A percentile compares a stretch with the other conserved stretches of the same genome.
Conservation (phyloP, 768 basidiomycete species). For the Megacollybia marginata region DNA sequence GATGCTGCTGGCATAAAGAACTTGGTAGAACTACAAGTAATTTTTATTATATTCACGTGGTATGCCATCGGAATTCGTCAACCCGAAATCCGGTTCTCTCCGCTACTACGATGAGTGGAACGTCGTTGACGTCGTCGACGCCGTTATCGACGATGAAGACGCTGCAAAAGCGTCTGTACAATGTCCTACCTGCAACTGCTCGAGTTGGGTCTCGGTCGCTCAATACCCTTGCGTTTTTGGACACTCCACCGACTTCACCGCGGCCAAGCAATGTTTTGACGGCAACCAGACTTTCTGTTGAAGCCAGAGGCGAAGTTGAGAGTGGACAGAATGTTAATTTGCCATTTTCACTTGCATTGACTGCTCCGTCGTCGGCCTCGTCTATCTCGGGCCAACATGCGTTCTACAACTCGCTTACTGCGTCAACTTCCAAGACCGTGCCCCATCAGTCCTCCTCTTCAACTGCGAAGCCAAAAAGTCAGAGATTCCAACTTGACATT, state of each 20-base stretch:
- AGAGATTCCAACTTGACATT: conserved; percentile 49
- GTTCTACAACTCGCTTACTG: conserved; percentile 22
- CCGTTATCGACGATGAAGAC: conserved; percentile 38
- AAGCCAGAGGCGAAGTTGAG: conserved; percentile 39
- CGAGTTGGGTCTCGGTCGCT: conserved; percentile 38
- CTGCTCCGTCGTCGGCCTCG: conserved; percentile 34
- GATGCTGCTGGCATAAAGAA: conserved; percentile 58
- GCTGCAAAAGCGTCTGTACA: conserved; percentile 45
- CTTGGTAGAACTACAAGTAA: too few relatives aligned
- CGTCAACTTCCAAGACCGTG: conserved; percentile 17
- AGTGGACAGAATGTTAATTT: conserved; percentile 20
- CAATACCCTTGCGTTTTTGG: conserved; percentile 15
- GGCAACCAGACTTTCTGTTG: conserved; percentile 35
- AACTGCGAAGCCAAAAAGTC: conserved; percentile 19
- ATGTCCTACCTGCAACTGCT: conserved; percentile 30
- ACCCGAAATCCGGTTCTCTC: neutral
- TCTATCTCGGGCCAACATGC: conserved; percentile 21
- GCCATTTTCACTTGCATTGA: conserved; percentile 35
- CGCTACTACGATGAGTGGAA: conserved; percentile 2
- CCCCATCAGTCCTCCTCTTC: conserved; percentile 18
- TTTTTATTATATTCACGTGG: too few relatives aligned
- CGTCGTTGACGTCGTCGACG: conserved; percentile 20
- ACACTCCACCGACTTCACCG: conserved; percentile 6
- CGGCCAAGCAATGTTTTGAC: conserved; percentile 30
- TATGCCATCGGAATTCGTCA: too few relatives aligned